Evolutionary conservation across 176 grass and related monocot species (phyloP).

Genomic region (Triticum aestivum): IWGSC_CS_RefSeq_v2.1 NC_057794.1:365492265-365492764

Average conservation of each 20-base stretch:
- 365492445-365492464: background rate
- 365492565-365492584: background rate
- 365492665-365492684: background rate
- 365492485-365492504: too few relatives aligned
- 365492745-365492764: background rate
- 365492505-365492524: background rate
- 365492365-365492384: background rate
- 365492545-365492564: background rate
- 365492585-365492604: background rate
- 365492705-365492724: too few relatives aligned
- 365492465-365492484: too few relatives aligned
- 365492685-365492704: background rate
- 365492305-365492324: background rate
- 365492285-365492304: background rate
- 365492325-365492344: background rate
- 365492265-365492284: background rate
- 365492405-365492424: constrained; percentile 19
- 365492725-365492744: background rate
- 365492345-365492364: background rate
- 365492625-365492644: too few relatives aligned
- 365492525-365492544: background rate
- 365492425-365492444: constrained; percentile 9
- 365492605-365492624: background rate
- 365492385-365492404: constrained; percentile 17
- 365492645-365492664: too few relatives aligned